A percentile compares a stretch with the other conserved stretches of the same genome.
These are phyloP conservation scores for Candida argentea DNA, from an alignment of 805 yeast species.

Conservation along the genomic window DNA sequence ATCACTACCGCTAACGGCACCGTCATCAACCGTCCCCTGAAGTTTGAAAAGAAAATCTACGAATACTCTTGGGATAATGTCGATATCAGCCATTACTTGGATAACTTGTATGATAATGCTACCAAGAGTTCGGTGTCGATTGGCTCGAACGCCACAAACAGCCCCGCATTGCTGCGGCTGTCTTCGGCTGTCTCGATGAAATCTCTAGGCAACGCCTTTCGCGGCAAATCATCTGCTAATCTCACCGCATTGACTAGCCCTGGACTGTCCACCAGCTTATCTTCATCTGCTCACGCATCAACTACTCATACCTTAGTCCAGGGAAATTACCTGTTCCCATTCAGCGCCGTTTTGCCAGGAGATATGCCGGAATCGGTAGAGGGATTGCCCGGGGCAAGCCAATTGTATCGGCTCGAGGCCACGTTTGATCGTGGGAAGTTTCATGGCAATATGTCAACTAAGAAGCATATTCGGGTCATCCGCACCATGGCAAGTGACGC, in stretches of 20 bases:
- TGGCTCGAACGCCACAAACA: slow-evolving; percentile 3
- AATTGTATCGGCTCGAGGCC: slow-evolving; percentile 67
- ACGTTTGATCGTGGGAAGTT: slow-evolving; percentile 76
- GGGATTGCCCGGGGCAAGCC: slow-evolving; percentile 73
- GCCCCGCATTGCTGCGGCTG: slow-evolving; percentile 11
- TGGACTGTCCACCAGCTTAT: background rate
- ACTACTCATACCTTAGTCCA: slow-evolving; percentile 35
- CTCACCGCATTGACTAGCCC: slow-evolving; percentile 22
- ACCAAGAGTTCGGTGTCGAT: slow-evolving; percentile 11
- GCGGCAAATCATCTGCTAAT: slow-evolving; percentile 27
- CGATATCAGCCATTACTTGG: slow-evolving; percentile 38
- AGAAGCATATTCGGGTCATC: slow-evolving; percentile 68
- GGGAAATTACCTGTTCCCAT: slow-evolving; percentile 89
- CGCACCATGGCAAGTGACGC: slow-evolving; percentile 85
- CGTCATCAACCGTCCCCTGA: slow-evolving; percentile 35
- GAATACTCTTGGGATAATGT: slow-evolving; percentile 73
- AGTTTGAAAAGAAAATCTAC: slow-evolving; percentile 53
- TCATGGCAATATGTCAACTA: slow-evolving; percentile 50
- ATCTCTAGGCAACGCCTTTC: slow-evolving; percentile 19
- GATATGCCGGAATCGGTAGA: slow-evolving; percentile 79
- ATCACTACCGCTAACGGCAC: slow-evolving; percentile 37
- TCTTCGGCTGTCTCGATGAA: slow-evolving; percentile 37
- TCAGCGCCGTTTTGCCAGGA: slow-evolving; percentile 78
- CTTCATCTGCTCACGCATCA: slow-evolving; percentile 1
- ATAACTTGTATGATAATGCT: slow-evolving; percentile 10